Evolutionary conservation across 257 asterid species (phyloP), one percentile per base, ranked within the genome.

Genomic region (Capsicum chinense): DNA sequence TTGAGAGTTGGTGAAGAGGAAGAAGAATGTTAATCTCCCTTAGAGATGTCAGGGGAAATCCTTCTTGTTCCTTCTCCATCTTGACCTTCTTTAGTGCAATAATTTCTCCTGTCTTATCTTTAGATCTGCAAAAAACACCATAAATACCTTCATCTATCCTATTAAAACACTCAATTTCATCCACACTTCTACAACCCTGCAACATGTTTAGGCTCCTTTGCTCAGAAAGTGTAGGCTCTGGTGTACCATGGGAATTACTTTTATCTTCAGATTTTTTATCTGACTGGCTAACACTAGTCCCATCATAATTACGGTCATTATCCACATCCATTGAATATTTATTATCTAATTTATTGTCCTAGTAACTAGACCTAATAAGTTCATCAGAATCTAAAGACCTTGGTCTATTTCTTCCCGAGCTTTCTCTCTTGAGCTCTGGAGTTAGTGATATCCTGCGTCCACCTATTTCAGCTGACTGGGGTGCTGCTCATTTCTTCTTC

Each of bases 51-150:
- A 92, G 39, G 26, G 98, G 98, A 87, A 95, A 93, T 50, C 98
- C 98, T 84, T 95, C 98, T 85, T 92, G 90, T 88, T 95, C 98
- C 84, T 87, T 92, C 80, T 90, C 96, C 98, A 95, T 93, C 91
- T 93, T 93, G 79, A 95, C 98, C 92, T 91, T 92, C 92, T 95
- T 95, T 90, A 95, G 56, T 12, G 98, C 98, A 93, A 95, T 95
- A 83, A 93, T 83, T 87, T 95, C 98, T 85, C 95, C 95, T 5
- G 96, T 90, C 86, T 26, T 26, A 26, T 26, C 33, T 26, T 26
- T 26, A 26, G 33, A 1, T 26, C 33, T 26, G 33, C 1, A 26
- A 26, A 26, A 2, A 26, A 26, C 33, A 26, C 33, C 33, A 26
- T 26, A 26, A 26, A 1, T 26, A 2, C 2, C 33, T 26, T 26